Evolutionary conservation across 371 early-diverging fungal species (phyloP).

Genomic region (Pancytospora epiphaga): DNA sequence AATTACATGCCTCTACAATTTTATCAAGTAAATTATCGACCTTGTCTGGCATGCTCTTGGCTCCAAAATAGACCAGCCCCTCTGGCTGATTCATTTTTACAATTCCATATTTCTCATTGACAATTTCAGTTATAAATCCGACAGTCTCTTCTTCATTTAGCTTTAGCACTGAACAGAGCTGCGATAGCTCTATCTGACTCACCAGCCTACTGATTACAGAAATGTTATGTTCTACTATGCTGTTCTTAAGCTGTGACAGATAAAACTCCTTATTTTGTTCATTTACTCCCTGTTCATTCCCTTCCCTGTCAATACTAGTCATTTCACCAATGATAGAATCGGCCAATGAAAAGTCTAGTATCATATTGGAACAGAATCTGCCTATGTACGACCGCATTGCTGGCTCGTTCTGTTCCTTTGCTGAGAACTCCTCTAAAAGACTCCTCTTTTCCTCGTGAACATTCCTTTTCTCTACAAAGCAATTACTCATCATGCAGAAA

Average conservation of each 20-base stretch:
- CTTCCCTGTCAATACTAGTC: not conserved
- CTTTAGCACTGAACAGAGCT: conserved; percentile 35
- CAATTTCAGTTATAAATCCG: conserved; percentile 46
- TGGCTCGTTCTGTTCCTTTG: conserved; percentile 48
- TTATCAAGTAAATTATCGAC: not conserved
- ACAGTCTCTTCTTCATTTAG: conserved; percentile 30
- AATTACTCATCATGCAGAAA: conserved; percentile 28
- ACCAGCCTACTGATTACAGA: conserved; percentile 43
- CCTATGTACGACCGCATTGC: conserved; percentile 38
- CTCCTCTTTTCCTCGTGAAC: conserved; percentile 3
- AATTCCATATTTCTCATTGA: conserved; percentile 37
- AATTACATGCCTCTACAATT: not conserved
- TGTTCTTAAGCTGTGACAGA: not conserved
- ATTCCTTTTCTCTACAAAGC: not conserved
- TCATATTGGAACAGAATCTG: conserved; percentile 26
- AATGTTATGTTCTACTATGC: conserved; percentile 55
- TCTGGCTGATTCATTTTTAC: conserved; percentile 53
- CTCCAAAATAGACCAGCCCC: conserved; percentile 44
- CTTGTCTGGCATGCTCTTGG: conserved; percentile 1
- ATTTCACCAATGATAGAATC: conserved; percentile 14
- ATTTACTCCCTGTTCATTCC: not conserved
- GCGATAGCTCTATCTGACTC: conserved; percentile 31
- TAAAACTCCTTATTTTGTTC: not conserved
- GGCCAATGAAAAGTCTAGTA: conserved; percentile 13
- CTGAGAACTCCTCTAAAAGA: conserved; percentile 14